Conservation (phyloP, 371 early-diverging fungal genomes). For the Zychaea mexicana region DNA sequence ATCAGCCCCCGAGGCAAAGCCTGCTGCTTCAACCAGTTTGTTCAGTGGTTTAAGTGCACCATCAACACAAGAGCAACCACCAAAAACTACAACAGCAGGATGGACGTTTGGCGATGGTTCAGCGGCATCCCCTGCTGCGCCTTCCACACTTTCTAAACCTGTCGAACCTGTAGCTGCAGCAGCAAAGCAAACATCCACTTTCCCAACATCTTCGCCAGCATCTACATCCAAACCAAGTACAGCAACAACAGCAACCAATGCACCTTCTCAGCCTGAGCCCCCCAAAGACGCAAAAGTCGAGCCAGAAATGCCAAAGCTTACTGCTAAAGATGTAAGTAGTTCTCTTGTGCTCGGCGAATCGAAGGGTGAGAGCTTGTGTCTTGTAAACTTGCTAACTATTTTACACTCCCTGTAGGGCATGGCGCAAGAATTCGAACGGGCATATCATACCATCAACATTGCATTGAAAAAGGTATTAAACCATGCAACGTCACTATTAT, state of each 20-base stretch:
- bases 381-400: neutral
- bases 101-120: neutral
- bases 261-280: neutral
- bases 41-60: neutral
- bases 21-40: neutral
- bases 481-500: too few relatives aligned
- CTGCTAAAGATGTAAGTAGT: slow-evolving; percentile 13
- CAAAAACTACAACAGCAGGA: neutral
- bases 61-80: neutral
- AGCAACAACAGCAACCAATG: neutral
- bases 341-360: neutral
- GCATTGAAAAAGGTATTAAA: slow-evolving; percentile 27
- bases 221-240: neutral
- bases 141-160: neutral
- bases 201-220: neutral
- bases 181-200: neutral
- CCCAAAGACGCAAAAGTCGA: neutral
- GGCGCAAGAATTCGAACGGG: slow-evolving; percentile 29
- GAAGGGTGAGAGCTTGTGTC: neutral
- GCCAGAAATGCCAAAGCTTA: slow-evolving; percentile 13
- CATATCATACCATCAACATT: slow-evolving; percentile 21
- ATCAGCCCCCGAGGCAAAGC: neutral
- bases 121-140: neutral
- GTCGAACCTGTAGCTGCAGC: neutral
- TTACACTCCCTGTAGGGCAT: slow-evolving; percentile 19